These are phyloP conservation scores for Trypanosoma scelopori DNA, from an alignment of 208 protist genomes.

Conservation along the genomic window DNA sequence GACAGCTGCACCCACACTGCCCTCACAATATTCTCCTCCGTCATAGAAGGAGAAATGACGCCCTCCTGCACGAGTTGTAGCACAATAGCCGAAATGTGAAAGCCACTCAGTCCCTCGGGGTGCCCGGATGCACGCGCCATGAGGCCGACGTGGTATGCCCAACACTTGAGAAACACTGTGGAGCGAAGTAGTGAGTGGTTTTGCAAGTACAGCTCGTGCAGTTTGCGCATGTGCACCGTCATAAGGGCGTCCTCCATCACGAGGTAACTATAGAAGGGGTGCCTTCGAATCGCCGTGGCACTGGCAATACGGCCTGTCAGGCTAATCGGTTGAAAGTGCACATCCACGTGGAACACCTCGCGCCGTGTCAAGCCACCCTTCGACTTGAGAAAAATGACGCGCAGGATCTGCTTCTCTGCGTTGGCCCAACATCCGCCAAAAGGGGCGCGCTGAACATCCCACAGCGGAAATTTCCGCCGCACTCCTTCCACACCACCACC, in stretches of 20 bases:
- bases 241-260: slow-evolving; percentile 84
- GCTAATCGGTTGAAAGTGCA: slow-evolving; percentile 65
- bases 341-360: slow-evolving; percentile 66
- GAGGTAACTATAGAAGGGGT: slow-evolving; percentile 79
- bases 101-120: slow-evolving; percentile 77
- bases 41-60: slow-evolving; percentile 65
- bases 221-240: slow-evolving; percentile 62
- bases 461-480: slow-evolving; percentile 33
- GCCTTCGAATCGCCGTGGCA: slow-evolving; percentile 57
- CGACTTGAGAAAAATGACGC: slow-evolving; percentile 51
- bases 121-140: slow-evolving; percentile 62
- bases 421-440: slow-evolving; percentile 64
- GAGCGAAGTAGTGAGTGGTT: slow-evolving; percentile 56
- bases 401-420: slow-evolving; percentile 57
- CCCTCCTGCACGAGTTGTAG: slow-evolving; percentile 70
- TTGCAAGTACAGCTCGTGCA: slow-evolving; percentile 69
- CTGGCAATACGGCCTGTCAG: slow-evolving; percentile 53
- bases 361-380: slow-evolving; percentile 13
- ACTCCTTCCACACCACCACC: not conserved
- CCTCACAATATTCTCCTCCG: slow-evolving; percentile 73
- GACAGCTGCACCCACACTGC: slow-evolving; percentile 76
- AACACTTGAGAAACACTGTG: slow-evolving; percentile 84
- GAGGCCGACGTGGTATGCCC: slow-evolving; percentile 78
- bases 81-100: slow-evolving; percentile 71
- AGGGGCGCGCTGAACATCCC: slow-evolving; percentile 45